These are phyloP conservation scores for Ceratobasidium papillatum DNA, from an alignment of 1,284 basidiomycete species.

Conservation along the genomic window DNA sequence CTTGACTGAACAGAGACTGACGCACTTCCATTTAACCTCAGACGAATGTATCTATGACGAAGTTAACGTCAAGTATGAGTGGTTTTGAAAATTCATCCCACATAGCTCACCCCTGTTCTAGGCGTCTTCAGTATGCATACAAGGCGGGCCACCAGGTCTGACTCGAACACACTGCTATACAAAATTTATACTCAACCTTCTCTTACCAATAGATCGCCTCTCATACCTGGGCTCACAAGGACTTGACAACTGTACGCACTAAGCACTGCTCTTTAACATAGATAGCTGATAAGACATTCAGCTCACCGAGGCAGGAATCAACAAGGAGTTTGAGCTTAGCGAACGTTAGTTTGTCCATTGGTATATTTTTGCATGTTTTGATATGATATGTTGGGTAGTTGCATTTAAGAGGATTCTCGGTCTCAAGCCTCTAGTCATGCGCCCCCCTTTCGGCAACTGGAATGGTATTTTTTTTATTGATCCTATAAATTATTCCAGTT, in stretches of 20 bases:
- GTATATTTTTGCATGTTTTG: background rate
- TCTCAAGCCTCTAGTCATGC: conserved; percentile 41
- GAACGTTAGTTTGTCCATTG: conserved; percentile 9
- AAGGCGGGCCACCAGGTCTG: conserved; percentile 37
- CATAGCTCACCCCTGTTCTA: no score
- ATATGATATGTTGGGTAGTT: background rate
- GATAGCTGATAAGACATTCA: no score
- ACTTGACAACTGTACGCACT: conserved; percentile 25
- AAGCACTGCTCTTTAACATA: no score
- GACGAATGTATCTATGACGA: conserved; percentile 42
- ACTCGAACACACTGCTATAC: background rate
- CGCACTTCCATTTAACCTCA: no score
- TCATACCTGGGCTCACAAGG: conserved; percentile 14
- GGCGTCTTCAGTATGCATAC: conserved; percentile 19
- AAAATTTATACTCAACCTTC: background rate
- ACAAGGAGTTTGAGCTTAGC: conserved; percentile 39
- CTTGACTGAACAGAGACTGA: background rate
- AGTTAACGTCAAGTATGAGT: conserved; percentile 43
- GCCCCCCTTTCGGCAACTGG: conserved; percentile 45
- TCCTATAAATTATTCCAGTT: background rate
- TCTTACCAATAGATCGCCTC: background rate
- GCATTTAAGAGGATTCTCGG: conserved; percentile 40
- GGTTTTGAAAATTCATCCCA: no score
- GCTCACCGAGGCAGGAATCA: conserved; percentile 41
- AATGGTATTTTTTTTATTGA: conserved; percentile 37